Evolutionary conservation across 805 yeast species (phyloP).

Genomic region (Torulaspora microellipsoides): DNA sequence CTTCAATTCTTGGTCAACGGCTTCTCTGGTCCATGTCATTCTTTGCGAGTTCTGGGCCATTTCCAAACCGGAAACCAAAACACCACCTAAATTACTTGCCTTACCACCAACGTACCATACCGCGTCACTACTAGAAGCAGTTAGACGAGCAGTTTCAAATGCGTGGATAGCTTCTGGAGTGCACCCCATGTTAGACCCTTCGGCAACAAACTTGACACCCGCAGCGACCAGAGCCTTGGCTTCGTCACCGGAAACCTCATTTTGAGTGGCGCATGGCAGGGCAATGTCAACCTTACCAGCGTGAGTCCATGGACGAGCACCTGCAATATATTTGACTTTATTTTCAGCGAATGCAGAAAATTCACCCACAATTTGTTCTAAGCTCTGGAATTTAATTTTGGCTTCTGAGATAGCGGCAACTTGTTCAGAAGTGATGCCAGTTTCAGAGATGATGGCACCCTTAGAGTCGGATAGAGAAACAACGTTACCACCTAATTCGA

Average conservation of each 20-base stretch:
- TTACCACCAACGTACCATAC: slow-evolving; percentile 99
- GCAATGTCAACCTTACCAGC: slow-evolving; percentile 93
- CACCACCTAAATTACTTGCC: slow-evolving; percentile 99
- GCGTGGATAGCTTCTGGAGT: slow-evolving; percentile 95
- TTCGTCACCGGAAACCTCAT: slow-evolving; percentile 95
- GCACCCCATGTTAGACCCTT: slow-evolving; percentile 99
- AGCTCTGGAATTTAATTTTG: slow-evolving; percentile 69
- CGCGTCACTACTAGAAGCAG: slow-evolving; percentile 40
- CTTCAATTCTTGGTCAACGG: slow-evolving; percentile 88
- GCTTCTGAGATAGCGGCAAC: slow-evolving; percentile 70
- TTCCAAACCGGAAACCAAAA: slow-evolving; percentile 96
- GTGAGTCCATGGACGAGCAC: slow-evolving; percentile 95
- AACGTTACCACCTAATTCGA: slow-evolving; percentile 94
- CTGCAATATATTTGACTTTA: slow-evolving; percentile 75
- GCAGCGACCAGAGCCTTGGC: slow-evolving; percentile 91
- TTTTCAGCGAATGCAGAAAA: slow-evolving; percentile 53
- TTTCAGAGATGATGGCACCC: slow-evolving; percentile 75
- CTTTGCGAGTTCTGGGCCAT: slow-evolving; percentile 99
- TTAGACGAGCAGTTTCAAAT: slow-evolving; percentile 75
- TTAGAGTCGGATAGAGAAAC: slow-evolving; percentile 92
- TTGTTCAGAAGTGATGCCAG: slow-evolving; percentile 83
- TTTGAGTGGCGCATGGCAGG: slow-evolving; percentile 97
- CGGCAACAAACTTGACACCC: slow-evolving; percentile 91
- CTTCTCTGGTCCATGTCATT: slow-evolving; percentile 84
- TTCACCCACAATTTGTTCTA: slow-evolving; percentile 61